Base-by-base conservation (phyloP, 495 filamentous ascomycete genomes). In the Pseudevernia furfuracea region DNA sequence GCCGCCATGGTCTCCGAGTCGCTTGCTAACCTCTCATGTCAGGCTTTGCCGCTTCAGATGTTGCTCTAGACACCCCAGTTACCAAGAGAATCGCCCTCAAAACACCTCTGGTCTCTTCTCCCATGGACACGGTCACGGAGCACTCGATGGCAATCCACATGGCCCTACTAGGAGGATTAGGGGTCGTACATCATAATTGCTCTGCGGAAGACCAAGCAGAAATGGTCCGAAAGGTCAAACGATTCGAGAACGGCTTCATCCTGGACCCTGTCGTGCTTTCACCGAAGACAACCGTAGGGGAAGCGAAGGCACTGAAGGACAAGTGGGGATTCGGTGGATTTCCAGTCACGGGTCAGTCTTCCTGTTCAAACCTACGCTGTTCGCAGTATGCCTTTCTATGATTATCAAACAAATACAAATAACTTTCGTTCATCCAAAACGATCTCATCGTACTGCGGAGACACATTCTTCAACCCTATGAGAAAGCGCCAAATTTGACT, bases 351-450 rank as follows among this genome's bases (percentile, higher is more conserved):
- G 93, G 94, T 97, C 79, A 82, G 94, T 83, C 62, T 59, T 55
- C 62, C 19, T 65, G 34, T 34, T 55, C 17, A 10, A 55, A 65
- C 67, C 67, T 67, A 41, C 58, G 63, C 57, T 62, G 8, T 37
- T 55, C 59, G 65, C n/a, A 43, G 67, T 63, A 70, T 58, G 60
- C 61, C 63, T 71, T 80, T 73, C 69, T 70, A 79, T 84, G 80
- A 95, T 95, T 91, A 92, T 84, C 83, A 55, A 55, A 84, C 76
- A 71, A 74, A 83, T 79, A 80, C 74, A 81, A 78, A 87, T 97
- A 96, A 98, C 94, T 98, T 98, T 98, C 94, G 95, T 97, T 98
- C 95, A 90, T 90, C 95, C 92, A 90, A 81, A 87, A 87, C 85
- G 89, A 84, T 82, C 82, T 84, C 83, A 87, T 86, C 82, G 89